Evolutionary conservation across 2,329 filamentous ascomycete genomes (phyloP), one percentile per base, ranked within the genome.

Genomic region (Cladorrhinum sp.): DNA sequence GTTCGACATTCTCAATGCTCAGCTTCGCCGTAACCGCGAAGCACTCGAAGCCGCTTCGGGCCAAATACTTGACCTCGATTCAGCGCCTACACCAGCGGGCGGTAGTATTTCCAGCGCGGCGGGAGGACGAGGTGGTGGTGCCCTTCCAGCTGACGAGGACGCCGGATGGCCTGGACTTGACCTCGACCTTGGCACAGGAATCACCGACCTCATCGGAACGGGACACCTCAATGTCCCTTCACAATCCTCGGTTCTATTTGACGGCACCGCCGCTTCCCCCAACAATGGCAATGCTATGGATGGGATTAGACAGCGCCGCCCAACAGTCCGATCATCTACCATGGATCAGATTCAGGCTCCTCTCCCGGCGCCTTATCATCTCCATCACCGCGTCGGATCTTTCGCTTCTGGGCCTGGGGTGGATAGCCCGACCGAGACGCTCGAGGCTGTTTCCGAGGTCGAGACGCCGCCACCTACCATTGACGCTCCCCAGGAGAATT

Each of bases 1-100:
- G 49, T 57, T 66, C 16, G 65, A 67, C n/a, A 66, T 68, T 55
- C 65, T 74, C 5, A 55, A 65, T n/a, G 58, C 61, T 25, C 64
- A 66, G 23, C 59, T 67, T 6, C 51, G 55, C 29, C 69, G 72
- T 18, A 72, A 74, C 63, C 68, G 67, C 10, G 50, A 51, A 5
- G 56, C 64, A 10, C 55, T 71, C 2, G 68, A 72, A 62, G 58
- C 64, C 18, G 61, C 60, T 1, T 68, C 68, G 10, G 69, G 70
- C 36, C 66, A 66, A 16, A 65, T 53, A 7, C 58, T 71, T 18
- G 68, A 71, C 27, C 54, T 70, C 25, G 68, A 71, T n/a, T 66
- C 67, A 13, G 2, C 18, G 6, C 27, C 36, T 23, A 41, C 38
- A 4, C n/a, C 41, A 45, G n/a, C 41, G 20, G n/a, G 41, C 41